phyloP scores from a whole-genome alignment of 2,329 filamentous ascomycete genomes.

The Aspergillus fumigatus region DNA sequence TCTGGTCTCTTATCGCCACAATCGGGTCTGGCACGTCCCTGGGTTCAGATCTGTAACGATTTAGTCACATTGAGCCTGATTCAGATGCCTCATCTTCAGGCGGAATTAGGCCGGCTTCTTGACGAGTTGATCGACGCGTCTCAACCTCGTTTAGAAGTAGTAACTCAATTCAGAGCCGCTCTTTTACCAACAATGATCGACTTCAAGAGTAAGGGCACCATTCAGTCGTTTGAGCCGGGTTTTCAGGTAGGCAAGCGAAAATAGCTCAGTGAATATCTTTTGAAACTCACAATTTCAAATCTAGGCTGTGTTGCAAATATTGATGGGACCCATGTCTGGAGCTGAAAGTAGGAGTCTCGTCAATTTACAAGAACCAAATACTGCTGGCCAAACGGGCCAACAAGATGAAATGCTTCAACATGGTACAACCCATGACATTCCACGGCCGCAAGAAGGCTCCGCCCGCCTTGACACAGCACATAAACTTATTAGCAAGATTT shows the following conservation, averaged over 20 bases:
- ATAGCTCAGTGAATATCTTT: background rate
- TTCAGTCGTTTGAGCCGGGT: slow-evolving; percentile 21
- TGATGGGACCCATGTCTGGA: background rate
- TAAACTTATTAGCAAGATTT: slow-evolving; percentile 31
- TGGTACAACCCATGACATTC: slow-evolving; percentile 33
- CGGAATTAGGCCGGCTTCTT: slow-evolving; percentile 25
- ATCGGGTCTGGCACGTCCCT: slow-evolving; percentile 25
- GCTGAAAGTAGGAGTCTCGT: background rate
- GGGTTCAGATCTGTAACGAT: slow-evolving; percentile 28
- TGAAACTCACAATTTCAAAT: slow-evolving; percentile 9
- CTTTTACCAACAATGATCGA: slow-evolving; percentile 24
- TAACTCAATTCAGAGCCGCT: slow-evolving; percentile 21
- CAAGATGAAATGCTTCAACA: slow-evolving; percentile 20
- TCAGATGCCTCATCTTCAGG: slow-evolving; percentile 25
- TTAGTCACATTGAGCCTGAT: slow-evolving; percentile 23
- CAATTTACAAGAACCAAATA: slow-evolving; percentile 7
- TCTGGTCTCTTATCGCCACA: slow-evolving; percentile 6
- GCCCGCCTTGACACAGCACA: slow-evolving; percentile 23
- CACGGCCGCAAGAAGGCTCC: slow-evolving; percentile 32
- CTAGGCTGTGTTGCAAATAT: slow-evolving; percentile 21
- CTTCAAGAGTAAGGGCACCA: slow-evolving; percentile 15
- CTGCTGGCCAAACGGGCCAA: slow-evolving; percentile 6
- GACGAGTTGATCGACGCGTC: slow-evolving; percentile 20
- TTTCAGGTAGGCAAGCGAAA: slow-evolving; percentile 27
- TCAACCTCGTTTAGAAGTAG: slow-evolving; percentile 13